Base-by-base conservation (phyloP, 163 green algal genomes). In the Scenedesmus sp. region DNA sequence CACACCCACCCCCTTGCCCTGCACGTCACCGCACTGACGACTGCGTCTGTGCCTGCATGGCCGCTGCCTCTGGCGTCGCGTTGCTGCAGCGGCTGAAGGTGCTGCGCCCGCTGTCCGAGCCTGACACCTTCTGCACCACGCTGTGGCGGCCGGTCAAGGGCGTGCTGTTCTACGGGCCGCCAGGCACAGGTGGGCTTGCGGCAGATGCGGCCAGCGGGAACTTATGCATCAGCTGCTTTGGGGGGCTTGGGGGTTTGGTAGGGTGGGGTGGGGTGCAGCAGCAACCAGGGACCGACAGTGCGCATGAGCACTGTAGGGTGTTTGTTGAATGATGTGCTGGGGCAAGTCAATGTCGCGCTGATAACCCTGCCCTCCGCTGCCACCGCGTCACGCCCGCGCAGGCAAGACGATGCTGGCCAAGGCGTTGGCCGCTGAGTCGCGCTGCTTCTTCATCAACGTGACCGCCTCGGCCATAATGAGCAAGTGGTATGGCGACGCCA, bases 381-480 rank as follows among this genome's bases (percentile, higher is more conserved):
- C 46, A 56, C 46, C 10, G 46, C 46, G 33, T 12, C 1, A 95
- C 95, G 96, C 96, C 4, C 96, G 96, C 76, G 97, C 97, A 40
- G 96, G 95, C 88, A 97, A 97, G 92, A 97, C 96, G 6, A 97
- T 98, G 96, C 91, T 98, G 42, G 96, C 95, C 46, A 97, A 98
- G 94, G 95, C 96, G 72, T 30, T 88, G 53, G 92, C 91, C 18
- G 42, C 35, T 56, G 79, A 91, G 85, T 59, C 93, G 6, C 79
- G 88, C 56, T 97, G 96, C 90, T 97, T 95, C 92, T 98, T 99
- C 93, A 95, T 99, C 70, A 97, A 97, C 91, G 94, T 98, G 78
- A 96, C 95, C 53, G 94, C 95, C 16, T 94, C 84, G 81, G 94
- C 93, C 53, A 94, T 98, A 53, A 95, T 98, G 88, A 95, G 83